Evolutionary conservation across 352 stramenopile species (phyloP).

Genomic region (Phytopythium kandeliae): DNA sequence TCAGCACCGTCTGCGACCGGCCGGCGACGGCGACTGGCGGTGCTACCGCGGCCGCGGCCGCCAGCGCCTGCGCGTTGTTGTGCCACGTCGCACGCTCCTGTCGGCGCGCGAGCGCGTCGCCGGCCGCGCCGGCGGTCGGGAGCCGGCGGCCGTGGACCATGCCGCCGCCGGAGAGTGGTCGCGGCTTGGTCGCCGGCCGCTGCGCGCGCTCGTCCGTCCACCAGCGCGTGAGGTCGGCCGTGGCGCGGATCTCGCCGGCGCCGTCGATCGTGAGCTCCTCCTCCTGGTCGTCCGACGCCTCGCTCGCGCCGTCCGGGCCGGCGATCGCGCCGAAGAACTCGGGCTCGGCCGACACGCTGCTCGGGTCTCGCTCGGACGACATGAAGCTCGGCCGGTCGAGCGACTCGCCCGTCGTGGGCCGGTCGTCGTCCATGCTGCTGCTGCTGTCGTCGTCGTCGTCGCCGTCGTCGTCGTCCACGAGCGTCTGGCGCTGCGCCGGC

Average conservation of each 20-base stretch:
- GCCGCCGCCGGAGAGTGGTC: constrained; percentile 9
- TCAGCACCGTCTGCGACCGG: constrained; percentile 7
- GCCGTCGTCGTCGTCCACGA: constrained; percentile 5
- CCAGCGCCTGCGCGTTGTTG: background rate
- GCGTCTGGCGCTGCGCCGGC: constrained; percentile 2
- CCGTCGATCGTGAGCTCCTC: constrained; percentile 41
- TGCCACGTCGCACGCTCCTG: constrained; percentile 3
- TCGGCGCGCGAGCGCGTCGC: background rate
- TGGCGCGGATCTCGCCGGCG: constrained; percentile 30
- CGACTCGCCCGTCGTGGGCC: background rate
- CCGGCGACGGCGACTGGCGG: background rate
- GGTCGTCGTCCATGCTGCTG: constrained; percentile 19
- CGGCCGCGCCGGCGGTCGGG: background rate
- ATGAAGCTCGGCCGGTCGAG: constrained; percentile 27
- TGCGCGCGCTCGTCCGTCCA: constrained; percentile 28
- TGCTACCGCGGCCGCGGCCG: background rate
- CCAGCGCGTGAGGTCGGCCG: constrained; percentile 39
- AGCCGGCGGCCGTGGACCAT: constrained; percentile 7
- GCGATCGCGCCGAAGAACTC: constrained; percentile 20
- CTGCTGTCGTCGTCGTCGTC: constrained; percentile 1
- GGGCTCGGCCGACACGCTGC: constrained; percentile 15
- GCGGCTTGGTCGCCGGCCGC: constrained; percentile 4
- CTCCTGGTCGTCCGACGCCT: constrained; percentile 35
- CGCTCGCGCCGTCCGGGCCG: constrained; percentile 17
- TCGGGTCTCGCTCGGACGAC: constrained; percentile 28